phyloP scores from a whole-genome alignment of 2,329 filamentous ascomycete species.

The Lecanoromycetidae sp. region DNA sequence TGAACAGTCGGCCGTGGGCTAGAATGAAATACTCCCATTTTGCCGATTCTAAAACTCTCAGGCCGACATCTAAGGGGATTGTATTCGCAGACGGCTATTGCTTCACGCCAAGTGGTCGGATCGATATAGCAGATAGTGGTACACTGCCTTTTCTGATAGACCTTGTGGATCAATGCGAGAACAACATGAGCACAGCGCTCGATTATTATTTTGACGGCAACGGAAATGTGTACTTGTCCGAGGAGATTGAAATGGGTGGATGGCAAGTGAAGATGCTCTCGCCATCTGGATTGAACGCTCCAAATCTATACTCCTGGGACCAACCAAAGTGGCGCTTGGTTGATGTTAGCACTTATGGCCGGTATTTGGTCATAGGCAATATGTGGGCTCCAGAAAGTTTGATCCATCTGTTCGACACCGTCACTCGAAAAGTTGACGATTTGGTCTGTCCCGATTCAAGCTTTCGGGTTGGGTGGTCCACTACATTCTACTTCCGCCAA shows the following conservation, averaged over 20 bases:
- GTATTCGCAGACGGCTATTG: neutral
- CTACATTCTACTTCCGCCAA: neutral
- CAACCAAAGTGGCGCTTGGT: neutral
- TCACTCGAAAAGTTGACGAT: neutral
- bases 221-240: neutral
- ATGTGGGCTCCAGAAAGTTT: neutral
- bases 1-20: neutral
- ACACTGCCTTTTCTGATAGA: neutral
- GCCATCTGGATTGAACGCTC: neutral
- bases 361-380: neutral
- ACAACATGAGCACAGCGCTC: neutral
- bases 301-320: neutral
- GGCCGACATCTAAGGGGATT: neutral
- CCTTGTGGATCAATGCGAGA: neutral
- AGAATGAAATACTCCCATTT: neutral
- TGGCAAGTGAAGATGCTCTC: neutral
- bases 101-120: neutral
- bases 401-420: neutral
- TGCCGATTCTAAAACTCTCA: neutral
- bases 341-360: neutral
- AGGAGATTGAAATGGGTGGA: neutral
- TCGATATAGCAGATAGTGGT: neutral
- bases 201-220: neutral
- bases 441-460: neutral
- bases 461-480: neutral